Conservation (phyloP, 345 rosid genomes). For the Capsella bursapastoris region DNA sequence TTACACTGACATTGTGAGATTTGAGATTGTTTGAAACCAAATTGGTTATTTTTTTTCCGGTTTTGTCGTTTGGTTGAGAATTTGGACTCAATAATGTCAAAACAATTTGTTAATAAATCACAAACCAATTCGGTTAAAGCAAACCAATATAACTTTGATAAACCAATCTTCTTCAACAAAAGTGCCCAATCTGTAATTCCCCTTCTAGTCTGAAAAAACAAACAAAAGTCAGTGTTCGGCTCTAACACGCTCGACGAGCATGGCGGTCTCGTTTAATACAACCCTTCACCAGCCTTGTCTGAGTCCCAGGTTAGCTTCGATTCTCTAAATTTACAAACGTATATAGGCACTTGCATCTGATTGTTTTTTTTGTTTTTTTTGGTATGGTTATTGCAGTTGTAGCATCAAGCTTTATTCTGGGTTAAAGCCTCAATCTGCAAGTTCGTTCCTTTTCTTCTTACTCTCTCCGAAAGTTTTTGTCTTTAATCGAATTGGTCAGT, state of each 20-base stretch:
- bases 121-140: constrained; percentile 17
- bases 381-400: constrained; percentile 52
- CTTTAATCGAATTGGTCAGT: constrained; percentile 14
- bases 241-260: constrained; percentile 40
- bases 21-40: no score
- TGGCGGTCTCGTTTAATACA: constrained; percentile 65
- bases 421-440: constrained; percentile 68
- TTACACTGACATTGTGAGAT: no score
- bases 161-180: constrained; percentile 31
- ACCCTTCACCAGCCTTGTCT: constrained; percentile 60
- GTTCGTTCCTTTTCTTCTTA: constrained; percentile 50
- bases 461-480: neutral
- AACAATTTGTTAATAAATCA: no score
- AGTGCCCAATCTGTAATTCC: constrained; percentile 33
- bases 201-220: neutral
- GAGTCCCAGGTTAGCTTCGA: constrained; percentile 56
- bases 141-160: constrained; percentile 28
- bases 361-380: neutral
- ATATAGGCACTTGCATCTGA: constrained; percentile 12
- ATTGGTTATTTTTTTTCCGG: neutral
- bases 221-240: constrained; percentile 25
- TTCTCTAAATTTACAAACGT: neutral
- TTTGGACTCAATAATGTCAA: neutral
- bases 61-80: neutral
- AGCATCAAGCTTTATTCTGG: constrained; percentile 75